These are phyloP conservation scores for Pseudisothecium myosuroides DNA, from an alignment of 225 moss, liverwort and hornwort species.

Conservation along the genomic window DNA sequence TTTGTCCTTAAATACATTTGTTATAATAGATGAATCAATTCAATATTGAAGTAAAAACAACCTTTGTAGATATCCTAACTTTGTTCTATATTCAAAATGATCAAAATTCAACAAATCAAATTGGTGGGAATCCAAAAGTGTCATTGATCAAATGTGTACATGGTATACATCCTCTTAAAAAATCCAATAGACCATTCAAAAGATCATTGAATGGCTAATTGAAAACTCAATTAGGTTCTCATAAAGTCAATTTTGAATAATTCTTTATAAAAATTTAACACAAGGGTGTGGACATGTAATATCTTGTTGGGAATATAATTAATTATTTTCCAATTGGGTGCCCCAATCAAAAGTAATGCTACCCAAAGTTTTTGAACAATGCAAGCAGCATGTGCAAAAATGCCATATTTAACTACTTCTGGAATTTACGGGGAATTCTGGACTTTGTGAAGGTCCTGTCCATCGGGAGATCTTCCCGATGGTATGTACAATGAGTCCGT, in stretches of 20 bases:
- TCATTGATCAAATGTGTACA: background rate
- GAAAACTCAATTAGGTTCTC: background rate
- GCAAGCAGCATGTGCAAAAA: rapidly evolving
- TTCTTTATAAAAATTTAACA: background rate
- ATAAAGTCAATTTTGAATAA: background rate
- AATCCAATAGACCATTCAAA: too few relatives aligned
- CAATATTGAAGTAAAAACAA: rapidly evolving
- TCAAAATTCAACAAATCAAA: background rate
- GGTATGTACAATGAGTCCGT: too few relatives aligned
- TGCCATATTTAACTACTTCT: too few relatives aligned
- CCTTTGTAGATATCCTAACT: too few relatives aligned
- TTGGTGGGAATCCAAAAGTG: background rate
- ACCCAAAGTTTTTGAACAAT: rapidly evolving
- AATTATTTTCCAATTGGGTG: background rate
- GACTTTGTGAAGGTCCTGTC: too few relatives aligned
- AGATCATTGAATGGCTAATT: background rate
- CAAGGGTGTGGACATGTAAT: background rate
- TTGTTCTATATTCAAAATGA: too few relatives aligned
- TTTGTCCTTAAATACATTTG: background rate
- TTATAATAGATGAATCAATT: background rate
- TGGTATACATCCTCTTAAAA: background rate
- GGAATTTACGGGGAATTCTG: too few relatives aligned
- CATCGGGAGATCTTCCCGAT: too few relatives aligned
- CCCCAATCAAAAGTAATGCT: background rate
- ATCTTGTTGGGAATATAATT: background rate